Evolutionary conservation across 108 stramenopile species (phyloP), one percentile per base, ranked within the genome.

Genomic region (Ochromonas danica): DNA sequence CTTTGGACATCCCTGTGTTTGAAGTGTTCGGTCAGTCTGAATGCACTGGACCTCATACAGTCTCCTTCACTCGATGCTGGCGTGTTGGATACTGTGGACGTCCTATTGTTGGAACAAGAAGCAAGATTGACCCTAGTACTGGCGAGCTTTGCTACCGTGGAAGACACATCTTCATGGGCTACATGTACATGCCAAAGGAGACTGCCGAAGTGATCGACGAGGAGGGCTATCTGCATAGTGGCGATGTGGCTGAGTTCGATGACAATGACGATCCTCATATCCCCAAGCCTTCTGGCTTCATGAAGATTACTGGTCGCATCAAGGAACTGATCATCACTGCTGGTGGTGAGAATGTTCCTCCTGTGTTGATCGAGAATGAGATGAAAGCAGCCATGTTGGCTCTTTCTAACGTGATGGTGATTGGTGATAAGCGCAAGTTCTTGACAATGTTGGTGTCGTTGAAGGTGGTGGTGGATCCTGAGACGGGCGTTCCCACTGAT

Each of bases 151-250:
- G 89, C 89, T 90, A 83, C 83, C 82, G 85, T 31, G 90, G 90
- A 0, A 90, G 91, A 10, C 87, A 91, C 81, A 90, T 91, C 79
- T 89, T 92, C 67, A 89, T 90, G 85, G 92, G 92, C 63, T 93
- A 91, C 85, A 86, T 90, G 88, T 60, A 88, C 43, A 87, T 90
- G 77, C 80, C 83, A 31, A 89, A 89, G 60, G 88, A 89, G 86
- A 92, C 86, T 74, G 77, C 40, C 39, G 88, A 22, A 31, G 14
- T 33, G 27, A 36, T 75, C 41, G 72, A 75, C 25, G 72, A 75
- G 38, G 45, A 75, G 6, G 72, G 72, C 14, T 75, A 57, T 41
- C 51, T 75, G 17, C 72, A 75, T 41, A 33, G 31, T 27, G 72
- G 72, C 6, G 72, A 75, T 60, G 72, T 75, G 31, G 72, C 72